Base-by-base conservation (phyloP, 805 yeast species). In the Zygoascus biomembranicola region DNA sequence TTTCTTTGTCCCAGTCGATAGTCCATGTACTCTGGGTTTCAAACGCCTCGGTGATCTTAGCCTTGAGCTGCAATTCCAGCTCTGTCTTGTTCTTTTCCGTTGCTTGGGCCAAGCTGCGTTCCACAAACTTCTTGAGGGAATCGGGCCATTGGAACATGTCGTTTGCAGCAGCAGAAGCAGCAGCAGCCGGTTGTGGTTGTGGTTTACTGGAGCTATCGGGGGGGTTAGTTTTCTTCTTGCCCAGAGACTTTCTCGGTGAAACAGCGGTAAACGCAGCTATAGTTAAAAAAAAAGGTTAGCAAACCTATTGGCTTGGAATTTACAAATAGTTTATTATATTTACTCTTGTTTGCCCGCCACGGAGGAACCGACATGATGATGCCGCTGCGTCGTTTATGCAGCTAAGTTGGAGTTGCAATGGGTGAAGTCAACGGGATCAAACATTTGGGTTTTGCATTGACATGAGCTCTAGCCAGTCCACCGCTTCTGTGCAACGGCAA, bases 1-100 rank as follows among this genome's bases (percentile, higher is more conserved):
- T 65, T 62, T 79, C 81, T 10, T 48, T 57, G 2, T 60, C 63
- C 90, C 90, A 84, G 55, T 81, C 76, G 57, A 78, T 81, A 0
- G 66, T 57, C 68, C 76, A 72, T 2, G 83, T 59, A 43, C 72
- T 73, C 20, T 69, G 68, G 47, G 71, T 67, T 2, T 67, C 66
- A 16, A 76, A 72, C 0, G 87, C 86, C 51, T 66, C 57, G 51
- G 77, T 73, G 28, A 84, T 71, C 37, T 81, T 60, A 10, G 63
- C 56, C 59, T 76, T 80, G 49, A 84, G 65, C 61, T 83, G 82
- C 8, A 59, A 54, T 56, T 80, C 79, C 61, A 82, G 74, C 37
- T 62, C 58, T 8, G 65, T 62, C 58, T 74, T 70, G 47, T 68
- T 66, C 13, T 76, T 66, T 8, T 67, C 60, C 20, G 65, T 67